Evolutionary conservation across 177 flowering plant species (phyloP).

Genomic region (Vitis hybrid): DNA sequence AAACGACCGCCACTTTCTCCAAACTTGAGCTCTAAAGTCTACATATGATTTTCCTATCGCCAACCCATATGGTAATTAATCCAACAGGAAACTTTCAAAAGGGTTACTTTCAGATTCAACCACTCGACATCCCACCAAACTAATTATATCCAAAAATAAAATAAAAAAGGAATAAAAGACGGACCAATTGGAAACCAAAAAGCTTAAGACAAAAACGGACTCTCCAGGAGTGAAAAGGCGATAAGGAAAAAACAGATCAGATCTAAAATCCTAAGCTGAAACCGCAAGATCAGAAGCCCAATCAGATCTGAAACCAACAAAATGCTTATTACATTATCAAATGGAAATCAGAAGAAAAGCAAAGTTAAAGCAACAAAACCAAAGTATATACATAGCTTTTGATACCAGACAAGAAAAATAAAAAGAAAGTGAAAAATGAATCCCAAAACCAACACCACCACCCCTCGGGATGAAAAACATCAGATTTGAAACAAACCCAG

Average conservation of each 20-base stretch:
- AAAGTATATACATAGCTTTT: too few relatives aligned
- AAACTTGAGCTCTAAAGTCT: neutral
- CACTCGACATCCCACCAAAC: neutral
- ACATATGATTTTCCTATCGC: neutral
- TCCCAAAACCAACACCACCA: too few relatives aligned
- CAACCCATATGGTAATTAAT: neutral
- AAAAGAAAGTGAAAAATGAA: too few relatives aligned
- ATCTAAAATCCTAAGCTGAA: neutral
- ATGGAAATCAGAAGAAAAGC: too few relatives aligned
- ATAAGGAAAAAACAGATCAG: neutral
- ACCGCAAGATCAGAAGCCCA: neutral
- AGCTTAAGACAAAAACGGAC: neutral
- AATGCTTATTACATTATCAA: neutral
- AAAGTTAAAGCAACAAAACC: too few relatives aligned
- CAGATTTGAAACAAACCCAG: too few relatives aligned
- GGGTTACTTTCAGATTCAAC: slow-evolving; percentile 3
- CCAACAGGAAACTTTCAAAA: slow-evolving; percentile 6
- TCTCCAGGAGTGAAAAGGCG: too few relatives aligned
- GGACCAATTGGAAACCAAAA: neutral
- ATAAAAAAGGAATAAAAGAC: neutral
- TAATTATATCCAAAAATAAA: neutral
- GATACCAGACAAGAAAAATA: too few relatives aligned
- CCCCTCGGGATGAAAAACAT: too few relatives aligned
- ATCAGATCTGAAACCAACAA: neutral
- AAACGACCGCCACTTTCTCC: neutral